Base-by-base conservation (phyloP, 805 yeast species). In the Starmerella stellata region DNA sequence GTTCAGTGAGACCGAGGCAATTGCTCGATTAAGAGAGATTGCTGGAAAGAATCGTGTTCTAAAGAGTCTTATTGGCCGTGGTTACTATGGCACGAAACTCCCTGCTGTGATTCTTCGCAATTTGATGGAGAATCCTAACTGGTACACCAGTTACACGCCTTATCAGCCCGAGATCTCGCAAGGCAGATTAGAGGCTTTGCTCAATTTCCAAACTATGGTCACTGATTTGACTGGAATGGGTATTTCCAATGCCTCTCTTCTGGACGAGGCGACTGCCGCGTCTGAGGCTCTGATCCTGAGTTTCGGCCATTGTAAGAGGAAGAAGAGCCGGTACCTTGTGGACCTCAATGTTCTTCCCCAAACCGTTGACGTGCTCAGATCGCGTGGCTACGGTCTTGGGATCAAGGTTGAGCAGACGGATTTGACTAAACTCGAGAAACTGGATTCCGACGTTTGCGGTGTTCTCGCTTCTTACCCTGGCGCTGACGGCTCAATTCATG, bases 131-230 rank as follows among this genome's bases (percentile, higher is more conserved):
- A 73, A 77, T 44, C 98, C 98, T 4, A 94, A 83, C 55, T 90
- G 98, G 98, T 90, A 90, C 65, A 90, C 98, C 17, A 82, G 95
- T 1, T 90, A 90, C 58, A 90, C 98, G 19, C 98, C 98, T 27
- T 90, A 90, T 59, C 98, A 90, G 63, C 95, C 98, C 1, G 98
- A 90, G 58, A 85, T 90, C 42, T 78, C 95, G 1, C 98, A 90
- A 61, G 98, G 98, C 39, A 74, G 98, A 51, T 68, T 90, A 51
- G 94, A 87, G 61, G 74, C 90, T 18, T 64, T 90, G 45, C 64
- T 90, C 45, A 90, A 90, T 60, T 90, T 70, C 62, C 98, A 90
- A 62, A 90, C 98, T n/a, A 66, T 87, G 53, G 67, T 90, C 14
- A 61, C 83, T 21, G 93, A 90, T 43, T 67, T 90, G 47, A 90